Conservation (phyloP, 78 protist species). For the Chrysochromulina tobinii region DNA sequence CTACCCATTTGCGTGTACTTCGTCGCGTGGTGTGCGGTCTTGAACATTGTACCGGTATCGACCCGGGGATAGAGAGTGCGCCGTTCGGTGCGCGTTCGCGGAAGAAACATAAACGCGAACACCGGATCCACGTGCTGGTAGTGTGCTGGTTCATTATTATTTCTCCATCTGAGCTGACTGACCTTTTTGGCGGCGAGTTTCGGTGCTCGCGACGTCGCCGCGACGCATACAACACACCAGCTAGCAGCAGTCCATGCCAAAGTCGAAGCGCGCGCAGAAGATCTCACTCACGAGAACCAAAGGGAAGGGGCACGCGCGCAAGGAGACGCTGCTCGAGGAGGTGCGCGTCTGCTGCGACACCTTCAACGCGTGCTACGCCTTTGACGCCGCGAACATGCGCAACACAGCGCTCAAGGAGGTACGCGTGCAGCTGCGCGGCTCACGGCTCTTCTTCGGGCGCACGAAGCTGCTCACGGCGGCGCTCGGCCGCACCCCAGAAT, state of each 20-base stretch:
- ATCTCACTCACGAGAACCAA: constrained; percentile 58
- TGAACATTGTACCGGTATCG: too few relatives aligned
- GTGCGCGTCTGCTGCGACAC: constrained; percentile 45
- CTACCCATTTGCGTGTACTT: too few relatives aligned
- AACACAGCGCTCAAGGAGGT: constrained; percentile 71
- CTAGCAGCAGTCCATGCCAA: constrained; percentile 63
- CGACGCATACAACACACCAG: too few relatives aligned
- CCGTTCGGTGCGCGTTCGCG: too few relatives aligned
- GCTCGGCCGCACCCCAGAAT: constrained; percentile 68
- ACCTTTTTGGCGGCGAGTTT: too few relatives aligned
- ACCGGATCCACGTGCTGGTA: too few relatives aligned
- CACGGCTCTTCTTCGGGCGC: constrained; percentile 83
- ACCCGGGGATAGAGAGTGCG: too few relatives aligned
- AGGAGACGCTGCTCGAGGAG: constrained; percentile 52
- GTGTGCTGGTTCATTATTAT: too few relatives aligned
- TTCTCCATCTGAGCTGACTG: too few relatives aligned
- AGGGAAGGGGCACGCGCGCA: constrained; percentile 45
- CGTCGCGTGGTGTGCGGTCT: too few relatives aligned
- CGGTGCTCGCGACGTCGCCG: too few relatives aligned
- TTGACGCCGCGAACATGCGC: constrained; percentile 69
- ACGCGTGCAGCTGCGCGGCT: constrained; percentile 31
- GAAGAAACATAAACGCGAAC: too few relatives aligned
- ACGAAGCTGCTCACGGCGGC: constrained; percentile 81
- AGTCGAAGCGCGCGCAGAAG: constrained; percentile 70
- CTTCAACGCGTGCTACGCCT: constrained; percentile 56